A percentile compares a stretch with the other conserved stretches of the same genome.
Evolutionary conservation across 345 rosid genomes (phyloP).

Genomic region (Moringa oleifera): DNA sequence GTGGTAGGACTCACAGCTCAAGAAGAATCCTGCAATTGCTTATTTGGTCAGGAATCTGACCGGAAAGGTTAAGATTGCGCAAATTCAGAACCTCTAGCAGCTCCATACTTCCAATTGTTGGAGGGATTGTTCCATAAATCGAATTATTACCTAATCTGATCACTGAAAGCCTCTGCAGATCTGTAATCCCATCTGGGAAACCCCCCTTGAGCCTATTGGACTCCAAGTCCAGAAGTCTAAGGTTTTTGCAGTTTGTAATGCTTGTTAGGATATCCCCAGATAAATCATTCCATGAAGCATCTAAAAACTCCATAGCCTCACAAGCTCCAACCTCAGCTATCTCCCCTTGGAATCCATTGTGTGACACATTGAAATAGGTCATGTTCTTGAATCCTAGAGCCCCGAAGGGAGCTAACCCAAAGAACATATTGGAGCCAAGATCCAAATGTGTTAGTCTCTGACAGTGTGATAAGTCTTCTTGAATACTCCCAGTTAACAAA

Average conservation of each 20-base stretch:
- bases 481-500: slow-evolving; percentile 54
- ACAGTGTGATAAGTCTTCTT: slow-evolving; percentile 51
- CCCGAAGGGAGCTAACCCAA: slow-evolving; percentile 65
- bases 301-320: slow-evolving; percentile 51
- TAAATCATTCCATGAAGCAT: slow-evolving; percentile 70
- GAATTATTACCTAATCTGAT: slow-evolving; percentile 70
- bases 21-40: slow-evolving; percentile 73
- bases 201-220: slow-evolving; percentile 65
- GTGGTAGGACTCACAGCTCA: slow-evolving; percentile 61
- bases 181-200: slow-evolving; percentile 48
- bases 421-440: slow-evolving; percentile 67
- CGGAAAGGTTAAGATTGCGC: slow-evolving; percentile 65
- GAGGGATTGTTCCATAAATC: slow-evolving; percentile 56
- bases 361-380: slow-evolving; percentile 61
- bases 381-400: slow-evolving; percentile 54
- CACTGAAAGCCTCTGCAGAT: slow-evolving; percentile 50
- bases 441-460: slow-evolving; percentile 53
- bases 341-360: slow-evolving; percentile 62
- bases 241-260: slow-evolving; percentile 62
- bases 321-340: slow-evolving; percentile 51
- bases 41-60: slow-evolving; percentile 56
- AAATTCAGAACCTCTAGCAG: slow-evolving; percentile 68
- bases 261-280: slow-evolving; percentile 55
- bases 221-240: slow-evolving; percentile 71
- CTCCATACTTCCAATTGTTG: slow-evolving; percentile 58